Conservation (phyloP, 148 eudicot genomes). For the Rhododendron griersonianum region DNA sequence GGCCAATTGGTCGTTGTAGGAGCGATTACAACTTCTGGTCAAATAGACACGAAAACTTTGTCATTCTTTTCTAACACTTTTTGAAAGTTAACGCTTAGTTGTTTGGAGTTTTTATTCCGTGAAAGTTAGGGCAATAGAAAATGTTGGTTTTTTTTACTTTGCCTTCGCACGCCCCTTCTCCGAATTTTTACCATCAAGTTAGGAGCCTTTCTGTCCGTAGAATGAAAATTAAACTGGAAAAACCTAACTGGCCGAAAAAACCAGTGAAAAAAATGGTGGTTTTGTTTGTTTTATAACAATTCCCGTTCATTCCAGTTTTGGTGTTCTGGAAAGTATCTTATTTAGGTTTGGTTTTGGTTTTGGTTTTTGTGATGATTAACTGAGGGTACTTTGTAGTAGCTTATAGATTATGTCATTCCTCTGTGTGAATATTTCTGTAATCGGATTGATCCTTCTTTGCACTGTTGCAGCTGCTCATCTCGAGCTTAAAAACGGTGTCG, state of each 20-base stretch:
- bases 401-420: neutral
- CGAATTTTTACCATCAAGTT: neutral
- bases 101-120: neutral
- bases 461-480: conserved; percentile 5
- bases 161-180: neutral
- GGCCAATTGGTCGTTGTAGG: neutral
- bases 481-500: neutral
- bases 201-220: neutral
- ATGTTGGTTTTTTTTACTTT: neutral
- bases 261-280: neutral
- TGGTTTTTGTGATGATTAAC: neutral
- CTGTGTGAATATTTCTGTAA: neutral
- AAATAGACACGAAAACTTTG: neutral
- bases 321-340: neutral
- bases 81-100: neutral
- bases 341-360: neutral
- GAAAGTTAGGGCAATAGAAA: neutral
- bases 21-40: neutral
- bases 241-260: no score
- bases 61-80: neutral
- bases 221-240: neutral
- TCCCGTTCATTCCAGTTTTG: neutral
- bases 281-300: no score
- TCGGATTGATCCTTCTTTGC: neutral
- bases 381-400: neutral